phyloP scores from a whole-genome alignment of 176 grass and related monocot genomes.

The Paspalum notatum region DNA sequence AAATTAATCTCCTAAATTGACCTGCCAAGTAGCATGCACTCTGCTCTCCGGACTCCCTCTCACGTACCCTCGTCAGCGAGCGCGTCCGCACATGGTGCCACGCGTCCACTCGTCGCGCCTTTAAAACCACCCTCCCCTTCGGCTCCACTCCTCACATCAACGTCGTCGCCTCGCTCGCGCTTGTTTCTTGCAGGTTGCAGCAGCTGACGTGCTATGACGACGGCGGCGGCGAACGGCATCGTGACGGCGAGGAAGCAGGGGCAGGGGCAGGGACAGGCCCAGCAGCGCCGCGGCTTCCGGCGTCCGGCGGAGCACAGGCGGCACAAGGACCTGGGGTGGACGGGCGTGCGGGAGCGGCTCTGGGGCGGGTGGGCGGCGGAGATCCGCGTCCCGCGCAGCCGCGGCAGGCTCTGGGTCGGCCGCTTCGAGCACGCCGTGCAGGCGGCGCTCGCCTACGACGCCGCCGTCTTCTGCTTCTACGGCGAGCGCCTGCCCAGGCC shows the following conservation, averaged over 20 bases:
- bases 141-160: neutral
- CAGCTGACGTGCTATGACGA: neutral
- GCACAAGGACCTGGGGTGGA: neutral
- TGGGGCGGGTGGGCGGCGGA: constrained; percentile 46
- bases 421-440: constrained; percentile 5
- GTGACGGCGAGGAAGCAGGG: neutral
- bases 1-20: too few relatives aligned
- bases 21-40: too few relatives aligned
- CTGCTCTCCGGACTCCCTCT: too few relatives aligned
- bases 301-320: neutral
- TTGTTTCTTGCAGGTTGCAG: constrained; percentile 10
- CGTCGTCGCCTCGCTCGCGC: neutral
- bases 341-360: constrained; percentile 28
- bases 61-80: too few relatives aligned
- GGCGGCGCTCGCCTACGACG: constrained; percentile 53
- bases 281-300: neutral
- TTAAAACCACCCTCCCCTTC: neutral
- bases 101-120: neutral
- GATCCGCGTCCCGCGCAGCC: constrained; percentile 42
- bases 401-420: constrained; percentile 39
- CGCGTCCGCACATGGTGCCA: neutral
- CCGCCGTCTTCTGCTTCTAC: constrained; percentile 46
- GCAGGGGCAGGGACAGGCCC: neutral
- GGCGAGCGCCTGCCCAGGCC: neutral
- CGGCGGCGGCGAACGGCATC: neutral